Conservation (phyloP, 2,329 filamentous ascomycete genomes). For the Lomentospora prolificans region DNA sequence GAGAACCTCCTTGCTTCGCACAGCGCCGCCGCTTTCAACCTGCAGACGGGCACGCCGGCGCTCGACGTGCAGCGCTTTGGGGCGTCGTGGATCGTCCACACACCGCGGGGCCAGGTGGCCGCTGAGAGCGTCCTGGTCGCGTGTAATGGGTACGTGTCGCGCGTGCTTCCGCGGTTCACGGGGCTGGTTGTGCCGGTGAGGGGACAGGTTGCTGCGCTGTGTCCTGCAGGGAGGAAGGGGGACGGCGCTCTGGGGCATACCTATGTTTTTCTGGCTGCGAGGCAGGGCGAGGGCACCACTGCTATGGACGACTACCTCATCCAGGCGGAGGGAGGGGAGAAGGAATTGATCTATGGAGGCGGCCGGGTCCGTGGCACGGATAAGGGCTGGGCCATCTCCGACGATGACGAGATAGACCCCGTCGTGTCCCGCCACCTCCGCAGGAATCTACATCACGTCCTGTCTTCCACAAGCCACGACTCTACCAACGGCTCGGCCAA, state of each 20-base stretch:
- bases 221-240: slow-evolving; percentile 30
- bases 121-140: slow-evolving; percentile 62
- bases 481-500: slow-evolving; percentile 18
- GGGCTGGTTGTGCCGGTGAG: slow-evolving; percentile 68
- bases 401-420: slow-evolving; percentile 48
- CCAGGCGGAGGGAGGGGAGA: slow-evolving; percentile 49
- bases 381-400: slow-evolving; percentile 45
- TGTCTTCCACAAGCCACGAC: no score
- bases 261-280: slow-evolving; percentile 49
- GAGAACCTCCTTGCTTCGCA: slow-evolving; percentile 39
- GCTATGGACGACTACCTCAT: slow-evolving; percentile 63
- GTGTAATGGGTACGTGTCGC: slow-evolving; percentile 76
- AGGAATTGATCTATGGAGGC: slow-evolving; percentile 62
- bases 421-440: slow-evolving; percentile 47
- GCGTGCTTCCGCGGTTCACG: slow-evolving; percentile 58
- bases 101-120: slow-evolving; percentile 55
- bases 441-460: slow-evolving; percentile 25
- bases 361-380: slow-evolving; percentile 44
- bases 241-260: slow-evolving; percentile 38
- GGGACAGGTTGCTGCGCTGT: slow-evolving; percentile 60
- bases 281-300: slow-evolving; percentile 15
- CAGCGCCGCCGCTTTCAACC: slow-evolving; percentile 45
- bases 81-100: slow-evolving; percentile 51
- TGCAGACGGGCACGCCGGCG: slow-evolving; percentile 66
- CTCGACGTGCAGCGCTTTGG: slow-evolving; percentile 30